Percentiles rank a stretch among this genome's conserved stretches.
These are phyloP conservation scores for Botryotinia convoluta DNA, from an alignment of 2,329 filamentous ascomycete species.

Conservation along the genomic window DNA sequence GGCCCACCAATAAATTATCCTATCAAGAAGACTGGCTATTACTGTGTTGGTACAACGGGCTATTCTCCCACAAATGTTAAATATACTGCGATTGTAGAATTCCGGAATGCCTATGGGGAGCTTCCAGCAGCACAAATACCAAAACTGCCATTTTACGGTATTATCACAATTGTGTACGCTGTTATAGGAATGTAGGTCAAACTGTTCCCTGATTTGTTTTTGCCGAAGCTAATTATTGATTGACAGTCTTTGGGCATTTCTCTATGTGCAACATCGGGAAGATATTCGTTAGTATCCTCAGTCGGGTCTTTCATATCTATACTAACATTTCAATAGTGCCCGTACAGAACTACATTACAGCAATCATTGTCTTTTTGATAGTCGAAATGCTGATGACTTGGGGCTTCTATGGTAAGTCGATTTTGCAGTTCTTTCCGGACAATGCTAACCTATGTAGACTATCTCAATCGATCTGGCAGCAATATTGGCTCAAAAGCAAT, in stretches of 20 bases:
- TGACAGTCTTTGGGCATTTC: slow-evolving; percentile 79
- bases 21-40: slow-evolving; percentile 90
- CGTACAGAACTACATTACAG: slow-evolving; percentile 98
- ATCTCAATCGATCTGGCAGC: slow-evolving; percentile 83
- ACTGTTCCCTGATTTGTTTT: slow-evolving; percentile 17
- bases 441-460: slow-evolving; percentile 60
- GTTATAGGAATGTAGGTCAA: slow-evolving; percentile 66
- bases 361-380: slow-evolving; percentile 90
- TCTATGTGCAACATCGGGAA: slow-evolving; percentile 90
- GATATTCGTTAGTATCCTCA: slow-evolving; percentile 68
- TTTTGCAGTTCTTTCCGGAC: neutral
- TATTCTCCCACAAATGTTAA: slow-evolving; percentile 59
- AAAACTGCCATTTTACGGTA: slow-evolving; percentile 95
- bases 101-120: slow-evolving; percentile 94
- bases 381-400: slow-evolving; percentile 98
- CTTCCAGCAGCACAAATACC: slow-evolving; percentile 93
- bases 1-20: slow-evolving; percentile 71
- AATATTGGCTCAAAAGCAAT: slow-evolving; percentile 80
- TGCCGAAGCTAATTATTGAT: slow-evolving; percentile 18
- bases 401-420: slow-evolving; percentile 79
- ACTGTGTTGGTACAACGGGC: slow-evolving; percentile 79
- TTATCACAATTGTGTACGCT: slow-evolving; percentile 89
- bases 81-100: slow-evolving; percentile 82
- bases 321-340: slow-evolving; percentile 60
- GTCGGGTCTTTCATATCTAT: neutral